A percentile compares a stretch with the other conserved stretches of the same genome.
phyloP scores from a whole-genome alignment of 179 eudicot species.

The Monotropa hypopitys region DNA sequence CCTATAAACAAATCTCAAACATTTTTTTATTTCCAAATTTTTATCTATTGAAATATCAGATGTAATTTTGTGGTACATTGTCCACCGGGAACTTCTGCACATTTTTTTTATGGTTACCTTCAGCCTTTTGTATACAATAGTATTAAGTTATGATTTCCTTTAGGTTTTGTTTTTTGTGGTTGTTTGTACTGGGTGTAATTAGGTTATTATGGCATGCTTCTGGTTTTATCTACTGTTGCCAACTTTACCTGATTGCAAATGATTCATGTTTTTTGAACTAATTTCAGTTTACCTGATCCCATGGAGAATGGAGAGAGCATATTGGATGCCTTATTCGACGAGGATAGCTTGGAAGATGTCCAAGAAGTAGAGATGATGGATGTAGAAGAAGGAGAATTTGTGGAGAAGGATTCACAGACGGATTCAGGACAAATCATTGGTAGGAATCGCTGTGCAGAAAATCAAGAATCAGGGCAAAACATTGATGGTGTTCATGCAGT shows the following conservation, averaged over 20 bases:
- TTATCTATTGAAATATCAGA: background rate
- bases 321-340: conserved; percentile 42
- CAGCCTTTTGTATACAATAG: background rate
- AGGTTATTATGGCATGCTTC: background rate
- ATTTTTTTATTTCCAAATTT: background rate
- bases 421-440: conserved; percentile 17
- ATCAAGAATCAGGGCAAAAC: conserved; percentile 13
- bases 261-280: background rate
- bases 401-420: conserved; percentile 23
- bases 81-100: background rate
- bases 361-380: conserved; percentile 75
- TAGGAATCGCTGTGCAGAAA: conserved; percentile 15
- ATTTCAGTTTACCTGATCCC: conserved; percentile 12
- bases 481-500: background rate
- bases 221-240: background rate
- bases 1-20: background rate
- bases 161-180: background rate
- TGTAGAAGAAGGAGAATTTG: conserved; percentile 73
- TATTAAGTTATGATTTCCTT: background rate
- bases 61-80: background rate
- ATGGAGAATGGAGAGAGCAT: conserved; percentile 60
- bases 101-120: background rate
- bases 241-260: background rate
- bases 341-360: conserved; percentile 33
- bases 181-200: background rate